phyloP scores from a whole-genome alignment of 1,284 basidiomycete species.

The Trichosporon inkin region DNA sequence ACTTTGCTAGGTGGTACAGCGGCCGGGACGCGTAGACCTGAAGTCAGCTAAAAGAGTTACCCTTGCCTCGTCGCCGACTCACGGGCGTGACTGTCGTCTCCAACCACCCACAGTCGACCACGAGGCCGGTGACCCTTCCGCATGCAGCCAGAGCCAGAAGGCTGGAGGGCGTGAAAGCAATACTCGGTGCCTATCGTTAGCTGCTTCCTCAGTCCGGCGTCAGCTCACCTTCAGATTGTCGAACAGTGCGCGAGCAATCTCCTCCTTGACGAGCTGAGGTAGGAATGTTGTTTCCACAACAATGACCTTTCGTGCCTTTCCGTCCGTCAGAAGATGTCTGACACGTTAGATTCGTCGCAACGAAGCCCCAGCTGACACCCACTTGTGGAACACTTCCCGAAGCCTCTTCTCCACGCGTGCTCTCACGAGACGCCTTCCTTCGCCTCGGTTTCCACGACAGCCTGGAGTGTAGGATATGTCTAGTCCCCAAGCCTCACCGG shows the following conservation, averaged over 20 bases:
- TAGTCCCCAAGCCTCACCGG: conserved; percentile 42
- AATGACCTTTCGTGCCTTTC: conserved; percentile 88
- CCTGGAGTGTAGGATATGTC: conserved; percentile 33
- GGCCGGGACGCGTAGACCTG: conserved; percentile 86
- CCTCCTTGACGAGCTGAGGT: conserved; percentile 79
- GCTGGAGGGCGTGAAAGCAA: conserved; percentile 86
- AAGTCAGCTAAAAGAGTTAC: not conserved
- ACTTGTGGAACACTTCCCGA: conserved; percentile 79
- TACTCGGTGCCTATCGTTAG: conserved; percentile 70
- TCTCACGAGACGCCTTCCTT: conserved; percentile 67
- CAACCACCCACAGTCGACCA: conserved; percentile 84
- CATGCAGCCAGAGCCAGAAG: conserved; percentile 76
- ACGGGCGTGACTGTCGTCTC: conserved; percentile 86
- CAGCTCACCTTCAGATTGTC: conserved; percentile 74
- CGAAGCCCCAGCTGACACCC: conserved; percentile 46
- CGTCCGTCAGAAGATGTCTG: conserved; percentile 85
- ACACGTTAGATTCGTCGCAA: conserved; percentile 25
- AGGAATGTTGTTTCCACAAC: conserved; percentile 84
- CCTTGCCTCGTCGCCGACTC: conserved; percentile 43
- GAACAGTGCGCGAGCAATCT: conserved; percentile 79
- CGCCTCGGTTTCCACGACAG: conserved; percentile 53
- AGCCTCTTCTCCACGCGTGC: conserved; percentile 64
- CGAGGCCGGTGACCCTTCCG: conserved; percentile 85
- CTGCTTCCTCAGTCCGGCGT: not conserved
- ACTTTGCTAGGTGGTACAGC: conserved; percentile 70